A percentile compares a stretch with the other conserved stretches of the same genome.
Evolutionary conservation across 768 basidiomycete species (phyloP).

Genomic region (Amanita exitialis): DNA sequence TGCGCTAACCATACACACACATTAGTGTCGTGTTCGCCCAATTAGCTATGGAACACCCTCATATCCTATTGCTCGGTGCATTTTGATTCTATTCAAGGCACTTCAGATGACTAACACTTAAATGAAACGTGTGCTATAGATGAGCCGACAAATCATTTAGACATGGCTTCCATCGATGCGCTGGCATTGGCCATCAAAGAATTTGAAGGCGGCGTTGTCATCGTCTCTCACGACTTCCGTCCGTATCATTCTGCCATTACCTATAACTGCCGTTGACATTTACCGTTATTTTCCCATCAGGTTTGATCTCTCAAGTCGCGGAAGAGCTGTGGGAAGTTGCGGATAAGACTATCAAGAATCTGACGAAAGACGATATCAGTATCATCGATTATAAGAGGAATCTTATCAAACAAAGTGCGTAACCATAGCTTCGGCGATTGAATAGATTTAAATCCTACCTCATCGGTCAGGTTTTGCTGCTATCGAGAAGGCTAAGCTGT

Average conservation of each 20-base stretch:
- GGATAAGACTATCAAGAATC: constrained; percentile 83
- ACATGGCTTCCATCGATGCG: constrained; percentile 97
- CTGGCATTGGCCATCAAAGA: constrained; percentile 93
- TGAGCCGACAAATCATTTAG: constrained; percentile 95
- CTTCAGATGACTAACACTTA: constrained; percentile 4
- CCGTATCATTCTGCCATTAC: constrained; percentile 19
- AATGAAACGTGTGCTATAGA: constrained; percentile 31
- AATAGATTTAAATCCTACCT: background rate
- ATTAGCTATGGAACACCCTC: constrained; percentile 95
- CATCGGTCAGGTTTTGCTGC: constrained; percentile 55
- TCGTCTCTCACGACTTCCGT: constrained; percentile 99
- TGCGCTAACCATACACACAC: constrained; percentile 8
- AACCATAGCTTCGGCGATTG: background rate
- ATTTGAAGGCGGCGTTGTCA: constrained; percentile 96
- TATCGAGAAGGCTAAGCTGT: constrained; percentile 89
- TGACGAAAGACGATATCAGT: constrained; percentile 84
- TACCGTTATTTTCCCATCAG: constrained; percentile 23
- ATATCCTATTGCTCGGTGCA: constrained; percentile 78
- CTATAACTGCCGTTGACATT: background rate
- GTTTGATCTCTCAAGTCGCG: constrained; percentile 94
- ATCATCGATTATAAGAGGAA: constrained; percentile 93
- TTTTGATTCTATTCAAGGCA: constrained; percentile 9
- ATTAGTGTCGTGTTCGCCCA: constrained; percentile 89
- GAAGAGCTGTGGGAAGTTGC: constrained; percentile 99
- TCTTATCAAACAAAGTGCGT: constrained; percentile 65